Base-by-base conservation (phyloP, 2,329 filamentous ascomycete species). In the Penicillium sp. region DNA sequence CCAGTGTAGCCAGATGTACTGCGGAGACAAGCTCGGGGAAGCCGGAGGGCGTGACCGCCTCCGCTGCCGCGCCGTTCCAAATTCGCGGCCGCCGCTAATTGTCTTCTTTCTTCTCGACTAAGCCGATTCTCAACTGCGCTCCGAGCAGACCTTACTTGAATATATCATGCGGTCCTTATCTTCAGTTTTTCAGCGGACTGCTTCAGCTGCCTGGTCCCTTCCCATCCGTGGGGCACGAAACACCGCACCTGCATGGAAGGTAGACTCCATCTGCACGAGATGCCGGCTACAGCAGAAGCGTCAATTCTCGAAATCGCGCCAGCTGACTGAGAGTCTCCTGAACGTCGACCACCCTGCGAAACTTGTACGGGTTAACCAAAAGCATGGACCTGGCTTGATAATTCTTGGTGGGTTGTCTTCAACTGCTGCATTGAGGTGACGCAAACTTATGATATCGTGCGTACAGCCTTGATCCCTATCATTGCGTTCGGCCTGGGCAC, bases 401-500 rank as follows among this genome's bases (percentile, higher is more conserved):
- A 82, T 97, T 62, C 85, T 97, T 11, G 87, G 88, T 90, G 77
- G 40, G 73, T 61, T 19, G 6, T 49, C 3, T 49, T 28, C 33
- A 37, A 35, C 38, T 35, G 16, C 5, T 16, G 22, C 30, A 19
- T 37, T 11, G 6, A 58, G 13, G 49, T 30, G 8, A 37, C 57
- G 28, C 59, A 70, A 51, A 68, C 48, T 19, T n/a, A 25, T 45
- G 11, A 43, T 40, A n/a, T 51, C 22, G 14, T 19, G 16, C 19
- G 14, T n/a, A n/a, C 53, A 79, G 91, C 92, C 43, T 79, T 96
- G 55, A 98, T 99, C 71, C 95, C 95, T 52, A 79, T 97, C 62
- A 97, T 93, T 1, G 92, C 95, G 11, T 97, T 99, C 77, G 82
- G 83, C 57, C 87, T 99, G 16, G 95, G 95, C 33, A 92, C 92